phyloP scores from a whole-genome alignment of 768 basidiomycete genomes.

The Cyclocybe aegerita region DNA sequence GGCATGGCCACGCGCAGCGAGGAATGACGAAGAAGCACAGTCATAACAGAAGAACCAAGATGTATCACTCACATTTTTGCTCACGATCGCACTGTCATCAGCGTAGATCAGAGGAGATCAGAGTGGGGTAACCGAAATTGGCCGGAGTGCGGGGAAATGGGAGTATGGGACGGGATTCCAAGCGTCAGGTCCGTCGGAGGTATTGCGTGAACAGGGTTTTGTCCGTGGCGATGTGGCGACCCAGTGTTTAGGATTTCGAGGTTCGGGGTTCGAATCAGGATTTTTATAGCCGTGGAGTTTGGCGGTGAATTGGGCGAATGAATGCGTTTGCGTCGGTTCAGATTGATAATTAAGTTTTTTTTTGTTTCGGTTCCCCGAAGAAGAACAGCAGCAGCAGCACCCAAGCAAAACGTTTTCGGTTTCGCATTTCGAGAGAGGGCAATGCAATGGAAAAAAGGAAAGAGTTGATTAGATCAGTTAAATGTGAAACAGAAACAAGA shows the following conservation, averaged over 20 bases:
- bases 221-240: too few relatives aligned
- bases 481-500: slow-evolving; percentile 4
- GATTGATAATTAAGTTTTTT: neutral
- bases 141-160: too few relatives aligned
- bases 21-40: too few relatives aligned
- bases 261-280: too few relatives aligned
- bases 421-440: slow-evolving; percentile 15
- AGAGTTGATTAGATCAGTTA: slow-evolving; percentile 14
- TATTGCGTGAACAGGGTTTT: neutral
- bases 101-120: too few relatives aligned
- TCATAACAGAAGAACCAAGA: neutral
- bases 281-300: neutral
- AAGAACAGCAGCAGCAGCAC: neutral
- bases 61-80: slow-evolving; percentile 60
- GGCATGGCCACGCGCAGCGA: too few relatives aligned
- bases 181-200: too few relatives aligned
- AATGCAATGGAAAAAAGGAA: slow-evolving; percentile 11
- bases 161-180: too few relatives aligned
- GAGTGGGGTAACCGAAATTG: too few relatives aligned
- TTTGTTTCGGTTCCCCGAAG: neutral
- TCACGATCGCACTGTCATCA: slow-evolving; percentile 56
- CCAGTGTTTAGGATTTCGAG: too few relatives aligned
- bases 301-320: neutral
- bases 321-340: too few relatives aligned
- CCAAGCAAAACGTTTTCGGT: slow-evolving; percentile 10